Conservation (phyloP, 2,329 filamentous ascomycete genomes). For the Exophiala sp. region DNA sequence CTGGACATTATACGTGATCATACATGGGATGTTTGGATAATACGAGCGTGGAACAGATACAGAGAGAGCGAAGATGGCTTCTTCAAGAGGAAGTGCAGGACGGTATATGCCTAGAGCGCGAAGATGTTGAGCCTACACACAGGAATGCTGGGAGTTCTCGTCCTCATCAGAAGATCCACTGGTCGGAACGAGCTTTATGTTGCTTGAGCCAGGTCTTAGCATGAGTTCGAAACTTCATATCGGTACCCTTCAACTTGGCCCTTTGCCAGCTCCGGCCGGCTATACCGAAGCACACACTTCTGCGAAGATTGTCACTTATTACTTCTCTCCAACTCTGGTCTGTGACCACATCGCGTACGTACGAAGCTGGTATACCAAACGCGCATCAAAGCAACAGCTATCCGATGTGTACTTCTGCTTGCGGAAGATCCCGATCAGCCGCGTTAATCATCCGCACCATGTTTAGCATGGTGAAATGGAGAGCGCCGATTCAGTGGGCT, state of each 20-base stretch:
- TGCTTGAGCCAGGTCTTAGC: conserved; percentile 26
- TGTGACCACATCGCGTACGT: conserved; percentile 29
- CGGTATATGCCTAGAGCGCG: conserved; percentile 21
- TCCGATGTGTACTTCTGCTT: conserved; percentile 45
- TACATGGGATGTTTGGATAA: conserved; percentile 53
- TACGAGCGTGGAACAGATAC: conserved; percentile 33
- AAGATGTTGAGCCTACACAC: conserved; percentile 18
- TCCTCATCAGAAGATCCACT: conserved; percentile 23
- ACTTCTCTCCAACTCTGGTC: conserved; percentile 40
- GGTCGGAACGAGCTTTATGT: conserved; percentile 26
- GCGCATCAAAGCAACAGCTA: conserved; percentile 54
- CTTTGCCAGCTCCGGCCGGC: conserved; percentile 26
- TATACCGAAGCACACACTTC: conserved; percentile 5
- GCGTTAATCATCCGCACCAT: conserved; percentile 63
- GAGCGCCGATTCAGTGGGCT: conserved; percentile 52
- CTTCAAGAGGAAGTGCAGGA: conserved; percentile 3
- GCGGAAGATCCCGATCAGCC: conserved; percentile 56
- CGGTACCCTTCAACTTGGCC: conserved; percentile 20
- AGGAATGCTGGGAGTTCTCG: conserved; percentile 18
- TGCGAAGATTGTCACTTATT: conserved; percentile 30
- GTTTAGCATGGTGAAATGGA: conserved; percentile 48
- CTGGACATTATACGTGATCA: conserved; percentile 61
- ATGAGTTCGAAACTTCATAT: conserved; percentile 15
- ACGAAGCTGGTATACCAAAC: conserved; percentile 43
- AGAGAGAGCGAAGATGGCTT: conserved; percentile 50